These are phyloP conservation scores for Kurtzmaniella fragi DNA, from an alignment of 805 yeast species.

Conservation along the genomic window DNA sequence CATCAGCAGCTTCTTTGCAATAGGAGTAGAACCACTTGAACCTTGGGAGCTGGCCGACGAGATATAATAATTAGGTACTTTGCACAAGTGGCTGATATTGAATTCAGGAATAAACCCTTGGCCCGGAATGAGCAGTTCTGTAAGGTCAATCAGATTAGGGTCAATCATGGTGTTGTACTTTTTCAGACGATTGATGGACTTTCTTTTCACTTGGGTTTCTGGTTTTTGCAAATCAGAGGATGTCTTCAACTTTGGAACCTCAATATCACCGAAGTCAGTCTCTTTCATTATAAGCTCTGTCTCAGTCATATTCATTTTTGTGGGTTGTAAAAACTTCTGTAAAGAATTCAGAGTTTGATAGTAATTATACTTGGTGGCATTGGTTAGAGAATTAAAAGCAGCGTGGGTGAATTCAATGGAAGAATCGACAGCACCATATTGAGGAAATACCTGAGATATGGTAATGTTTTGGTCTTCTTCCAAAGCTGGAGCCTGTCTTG, in stretches of 20 bases:
- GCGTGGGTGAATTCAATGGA: constrained; percentile 27
- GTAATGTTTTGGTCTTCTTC: constrained; percentile 25
- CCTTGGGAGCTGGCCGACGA: constrained; percentile 14
- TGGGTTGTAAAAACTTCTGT: constrained; percentile 18
- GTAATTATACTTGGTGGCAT: constrained; percentile 29
- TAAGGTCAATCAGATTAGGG: constrained; percentile 35
- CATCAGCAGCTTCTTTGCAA: background rate
- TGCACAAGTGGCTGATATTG: constrained; percentile 34
- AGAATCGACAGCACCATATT: constrained; percentile 28
- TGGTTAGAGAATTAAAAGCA: constrained; percentile 29
- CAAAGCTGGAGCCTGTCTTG: background rate
- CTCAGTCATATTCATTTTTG: constrained; percentile 27
- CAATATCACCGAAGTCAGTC: constrained; percentile 23
- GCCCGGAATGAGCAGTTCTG: constrained; percentile 38
- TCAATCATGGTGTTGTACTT: constrained; percentile 29
- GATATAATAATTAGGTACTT: constrained; percentile 38
- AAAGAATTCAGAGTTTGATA: constrained; percentile 24
- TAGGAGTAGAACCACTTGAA: constrained; percentile 1
- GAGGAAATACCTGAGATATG: constrained; percentile 36
- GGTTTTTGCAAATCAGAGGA: constrained; percentile 6
- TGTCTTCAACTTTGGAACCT: constrained; percentile 4
- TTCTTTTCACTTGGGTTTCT: constrained; percentile 9
- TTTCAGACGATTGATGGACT: constrained; percentile 25
- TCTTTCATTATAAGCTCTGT: constrained; percentile 27
- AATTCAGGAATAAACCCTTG: constrained; percentile 41